These are phyloP conservation scores for Cladosporium austrohemisphaericum DNA, from an alignment of 2,329 filamentous ascomycete species.

Conservation along the genomic window DNA sequence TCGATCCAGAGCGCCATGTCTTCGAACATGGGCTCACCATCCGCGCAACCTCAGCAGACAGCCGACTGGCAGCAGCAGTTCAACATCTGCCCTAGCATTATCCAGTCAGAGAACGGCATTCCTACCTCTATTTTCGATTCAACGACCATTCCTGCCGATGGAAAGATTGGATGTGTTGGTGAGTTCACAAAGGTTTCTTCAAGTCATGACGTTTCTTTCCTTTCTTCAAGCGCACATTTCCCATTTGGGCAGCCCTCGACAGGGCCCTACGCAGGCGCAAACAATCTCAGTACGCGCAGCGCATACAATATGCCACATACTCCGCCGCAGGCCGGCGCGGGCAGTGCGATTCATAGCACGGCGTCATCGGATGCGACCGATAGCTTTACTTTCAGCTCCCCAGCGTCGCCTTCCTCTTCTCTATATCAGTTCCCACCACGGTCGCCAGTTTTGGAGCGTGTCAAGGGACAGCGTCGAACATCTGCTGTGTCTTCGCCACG, in stretches of 20 bases:
- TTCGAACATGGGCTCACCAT: constrained; percentile 49
- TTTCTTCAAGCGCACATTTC: neutral
- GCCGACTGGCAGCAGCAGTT: constrained; percentile 53
- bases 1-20: constrained; percentile 47
- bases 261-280: neutral
- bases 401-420: constrained; percentile 27
- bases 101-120: constrained; percentile 51
- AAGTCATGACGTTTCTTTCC: constrained; percentile 23
- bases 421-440: constrained; percentile 6
- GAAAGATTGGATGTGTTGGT: constrained; percentile 44
- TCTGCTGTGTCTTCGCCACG: constrained; percentile 19
- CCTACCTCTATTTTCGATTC: constrained; percentile 55
- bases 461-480: constrained; percentile 17
- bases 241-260: constrained; percentile 4
- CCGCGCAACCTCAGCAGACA: constrained; percentile 59
- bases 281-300: neutral
- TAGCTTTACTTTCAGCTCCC: constrained; percentile 24
- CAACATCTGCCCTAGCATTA: constrained; percentile 58
- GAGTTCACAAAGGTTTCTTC: constrained; percentile 43
- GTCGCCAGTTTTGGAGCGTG: constrained; percentile 25
- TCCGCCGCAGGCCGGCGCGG: neutral
- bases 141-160: neutral
- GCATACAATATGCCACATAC: neutral
- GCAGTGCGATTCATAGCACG: neutral
- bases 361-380: constrained; percentile 16